Base-by-base conservation (phyloP, 495 filamentous ascomycete genomes). In the Evernia prunastri region DNA sequence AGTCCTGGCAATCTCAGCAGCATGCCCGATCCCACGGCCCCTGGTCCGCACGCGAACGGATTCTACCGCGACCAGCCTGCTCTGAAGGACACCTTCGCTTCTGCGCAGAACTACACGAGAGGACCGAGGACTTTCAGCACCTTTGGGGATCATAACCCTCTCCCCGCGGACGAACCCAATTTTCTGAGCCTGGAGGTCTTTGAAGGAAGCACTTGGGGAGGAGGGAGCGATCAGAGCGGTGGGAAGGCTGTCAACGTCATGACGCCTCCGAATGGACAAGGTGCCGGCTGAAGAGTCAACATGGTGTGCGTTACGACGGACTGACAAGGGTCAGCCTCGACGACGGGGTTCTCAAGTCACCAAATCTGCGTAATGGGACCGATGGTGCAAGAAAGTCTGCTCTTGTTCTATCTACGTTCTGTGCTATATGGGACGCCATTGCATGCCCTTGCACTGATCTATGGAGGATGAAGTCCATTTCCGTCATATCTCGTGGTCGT, bases 231-330 rank as follows among this genome's bases (percentile, higher is more conserved):
- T 64, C 31, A 54, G 27, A 33, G 56, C 18, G 66, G 39, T 18
- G 11, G 31, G 13, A 35, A 12, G 25, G 58, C 36, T 29, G 37
- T 49, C 27, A 66, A 54, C 4, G n/a, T 56, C 15, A 27, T 33
- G 56, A 81, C 75, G 36, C 77, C 80, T 20, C 78, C 75, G 27
- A 80, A 75, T 58, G 80, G 78, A 33, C 80, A 82, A 59, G 77
- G 75, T 43, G 78, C 43, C 18, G 62, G 79, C 53, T 82, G 78
- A 81, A 64, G 31, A 11, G 37, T 31, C 10, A 60, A 43, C 23
- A 51, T 27, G 12, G 23, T n/a, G 3, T 17, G 12, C 25, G 13
- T 6, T 31, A 15, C 35, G 40, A 51, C 45, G 23, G 29, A 20
- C 37, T 20, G 10, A 37, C 3, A 31, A 39, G 10, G 13, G 39